These are phyloP conservation scores for Onygena corvina DNA, from an alignment of 2,329 filamentous ascomycete species.

Conservation along the genomic window DNA sequence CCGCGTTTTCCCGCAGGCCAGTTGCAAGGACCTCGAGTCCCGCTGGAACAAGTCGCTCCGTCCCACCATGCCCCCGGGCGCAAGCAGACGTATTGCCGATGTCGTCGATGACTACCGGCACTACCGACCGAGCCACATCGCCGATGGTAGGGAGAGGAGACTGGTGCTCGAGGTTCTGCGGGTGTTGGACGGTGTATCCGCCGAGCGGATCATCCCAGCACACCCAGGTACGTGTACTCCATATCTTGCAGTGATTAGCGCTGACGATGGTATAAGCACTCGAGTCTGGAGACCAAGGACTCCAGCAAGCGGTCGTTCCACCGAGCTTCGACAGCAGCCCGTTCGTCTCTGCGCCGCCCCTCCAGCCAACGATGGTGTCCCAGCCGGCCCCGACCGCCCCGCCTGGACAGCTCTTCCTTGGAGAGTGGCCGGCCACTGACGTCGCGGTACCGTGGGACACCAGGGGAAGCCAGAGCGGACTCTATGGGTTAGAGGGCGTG, in stretches of 20 bases:
- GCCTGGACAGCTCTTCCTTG: not conserved
- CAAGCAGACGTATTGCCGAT: slow-evolving; percentile 3
- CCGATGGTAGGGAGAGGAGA: not conserved
- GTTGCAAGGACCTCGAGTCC: slow-evolving; percentile 16
- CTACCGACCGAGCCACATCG: slow-evolving; percentile 4
- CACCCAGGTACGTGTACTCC: slow-evolving; percentile 6
- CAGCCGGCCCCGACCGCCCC: not conserved
- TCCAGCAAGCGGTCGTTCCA: not conserved
- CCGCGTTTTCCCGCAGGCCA: slow-evolving; percentile 8
- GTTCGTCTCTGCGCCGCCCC: not conserved
- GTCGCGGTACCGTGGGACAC: not conserved
- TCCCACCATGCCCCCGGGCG: not conserved
- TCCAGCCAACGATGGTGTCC: not conserved
- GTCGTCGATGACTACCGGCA: slow-evolving; percentile 15
- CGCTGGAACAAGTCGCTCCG: slow-evolving; percentile 16
- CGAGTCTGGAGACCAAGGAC: slow-evolving; percentile 4
- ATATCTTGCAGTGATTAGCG: not conserved
- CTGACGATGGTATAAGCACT: not conserved
- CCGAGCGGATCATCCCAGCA: not conserved
- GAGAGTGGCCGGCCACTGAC: not conserved
- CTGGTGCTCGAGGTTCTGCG: slow-evolving; percentile 5
- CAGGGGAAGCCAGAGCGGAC: not conserved
- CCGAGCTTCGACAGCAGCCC: not conserved
- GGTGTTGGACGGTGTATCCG: too few species aligned
- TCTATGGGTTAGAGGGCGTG: not conserved